Conservation (phyloP, 2,329 filamentous ascomycete species). For the Emydomyces testavorans region DNA sequence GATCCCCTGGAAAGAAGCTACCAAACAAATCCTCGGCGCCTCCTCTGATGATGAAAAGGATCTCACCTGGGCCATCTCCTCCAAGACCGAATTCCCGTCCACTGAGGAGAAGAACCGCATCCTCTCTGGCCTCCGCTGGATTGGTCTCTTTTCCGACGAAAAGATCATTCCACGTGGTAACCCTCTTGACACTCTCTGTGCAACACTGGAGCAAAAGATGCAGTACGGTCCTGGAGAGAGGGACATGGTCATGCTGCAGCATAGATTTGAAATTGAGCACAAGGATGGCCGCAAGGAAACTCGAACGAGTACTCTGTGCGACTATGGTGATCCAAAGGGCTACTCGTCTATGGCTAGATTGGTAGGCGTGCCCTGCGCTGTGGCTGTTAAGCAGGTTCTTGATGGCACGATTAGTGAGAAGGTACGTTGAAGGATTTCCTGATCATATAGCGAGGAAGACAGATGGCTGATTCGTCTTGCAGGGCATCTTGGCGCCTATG, state of each 20-base stretch:
- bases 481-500: slow-evolving; percentile 67
- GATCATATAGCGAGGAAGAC: not conserved
- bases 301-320: slow-evolving; percentile 65
- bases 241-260: slow-evolving; percentile 59
- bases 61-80: slow-evolving; percentile 58
- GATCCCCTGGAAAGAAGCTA: slow-evolving; percentile 74
- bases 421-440: slow-evolving; percentile 18
- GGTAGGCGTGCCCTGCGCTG: slow-evolving; percentile 63
- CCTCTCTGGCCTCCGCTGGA: slow-evolving; percentile 61
- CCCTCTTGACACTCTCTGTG: slow-evolving; percentile 83
- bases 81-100: slow-evolving; percentile 61
- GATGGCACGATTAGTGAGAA: slow-evolving; percentile 61
- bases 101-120: slow-evolving; percentile 59
- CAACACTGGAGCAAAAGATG: slow-evolving; percentile 84
- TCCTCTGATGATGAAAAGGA: slow-evolving; percentile 55
- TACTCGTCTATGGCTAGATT: slow-evolving; percentile 77
- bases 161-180: slow-evolving; percentile 62
- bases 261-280: slow-evolving; percentile 66
- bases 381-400: slow-evolving; percentile 67
- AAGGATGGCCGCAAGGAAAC: slow-evolving; percentile 68
- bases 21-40: slow-evolving; percentile 62
- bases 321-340: slow-evolving; percentile 68
- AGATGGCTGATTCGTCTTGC: slow-evolving; percentile 4
- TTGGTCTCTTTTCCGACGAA: slow-evolving; percentile 54
- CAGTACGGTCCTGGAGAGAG: slow-evolving; percentile 71